These are phyloP conservation scores for Plantago elongata DNA, from an alignment of 257 asterid genomes.

Conservation along the genomic window DNA sequence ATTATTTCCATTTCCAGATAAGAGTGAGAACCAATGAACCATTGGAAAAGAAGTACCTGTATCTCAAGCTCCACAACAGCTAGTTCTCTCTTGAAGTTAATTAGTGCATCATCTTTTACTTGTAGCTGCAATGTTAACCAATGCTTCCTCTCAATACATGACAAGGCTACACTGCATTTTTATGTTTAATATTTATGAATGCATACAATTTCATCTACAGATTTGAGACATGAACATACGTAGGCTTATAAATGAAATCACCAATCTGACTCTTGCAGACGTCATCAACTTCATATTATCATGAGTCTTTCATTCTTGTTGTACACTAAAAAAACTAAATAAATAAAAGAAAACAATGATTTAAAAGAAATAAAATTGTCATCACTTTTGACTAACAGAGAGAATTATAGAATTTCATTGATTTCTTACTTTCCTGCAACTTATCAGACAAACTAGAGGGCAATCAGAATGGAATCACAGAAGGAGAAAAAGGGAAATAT, in stretches of 20 bases:
- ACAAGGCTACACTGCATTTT: neutral
- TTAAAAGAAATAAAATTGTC: no score
- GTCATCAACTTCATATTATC: neutral
- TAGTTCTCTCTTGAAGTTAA: conserved; percentile 60
- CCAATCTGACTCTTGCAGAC: no score
- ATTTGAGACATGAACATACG: neutral
- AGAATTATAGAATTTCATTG: no score
- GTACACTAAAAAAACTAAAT: no score
- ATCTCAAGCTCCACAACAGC: conserved; percentile 54
- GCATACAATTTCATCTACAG: neutral
- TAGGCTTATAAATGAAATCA: neutral
- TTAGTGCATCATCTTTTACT: conserved; percentile 55
- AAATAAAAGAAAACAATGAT: no score
- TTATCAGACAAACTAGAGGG: no score
- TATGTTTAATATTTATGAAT: neutral
- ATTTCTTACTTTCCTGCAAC: no score
- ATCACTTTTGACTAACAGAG: no score
- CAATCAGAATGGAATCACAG: no score
- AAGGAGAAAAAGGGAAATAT: no score
- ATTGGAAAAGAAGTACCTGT: conserved; percentile 42
- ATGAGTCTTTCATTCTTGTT: no score
- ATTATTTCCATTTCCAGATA: conserved; percentile 9
- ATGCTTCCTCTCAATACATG: conserved; percentile 11
- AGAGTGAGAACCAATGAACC: conserved; percentile 2
- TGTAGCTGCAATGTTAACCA: conserved; percentile 49